These are phyloP conservation scores for Fusarium piperis DNA, from an alignment of 2,329 filamentous ascomycete genomes.

Conservation along the genomic window DNA sequence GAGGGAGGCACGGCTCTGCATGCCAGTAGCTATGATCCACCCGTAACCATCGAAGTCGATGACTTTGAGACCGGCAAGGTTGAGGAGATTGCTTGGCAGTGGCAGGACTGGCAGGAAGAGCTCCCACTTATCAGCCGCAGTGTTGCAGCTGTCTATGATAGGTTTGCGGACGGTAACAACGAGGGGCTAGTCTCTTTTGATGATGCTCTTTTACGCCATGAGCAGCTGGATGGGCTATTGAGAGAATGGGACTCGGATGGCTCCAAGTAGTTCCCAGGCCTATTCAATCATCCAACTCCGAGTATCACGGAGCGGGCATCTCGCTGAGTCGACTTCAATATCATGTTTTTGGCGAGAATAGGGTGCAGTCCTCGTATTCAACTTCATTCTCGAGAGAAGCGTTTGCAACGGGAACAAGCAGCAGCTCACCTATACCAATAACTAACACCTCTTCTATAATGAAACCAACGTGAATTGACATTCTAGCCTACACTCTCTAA, in stretches of 20 bases:
- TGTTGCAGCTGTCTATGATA: slow-evolving; percentile 67
- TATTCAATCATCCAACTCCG: too few relatives aligned
- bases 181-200: slow-evolving; percentile 49
- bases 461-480: too few relatives aligned
- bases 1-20: slow-evolving; percentile 42
- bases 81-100: slow-evolving; percentile 55
- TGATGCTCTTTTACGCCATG: slow-evolving; percentile 57
- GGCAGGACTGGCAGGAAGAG: slow-evolving; percentile 57
- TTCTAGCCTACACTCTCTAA: too few relatives aligned
- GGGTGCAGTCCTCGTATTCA: too few relatives aligned
- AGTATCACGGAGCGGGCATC: too few relatives aligned
- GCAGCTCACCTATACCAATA: too few relatives aligned
- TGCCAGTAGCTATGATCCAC: slow-evolving; percentile 48
- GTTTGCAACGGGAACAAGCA: too few relatives aligned
- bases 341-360: too few relatives aligned
- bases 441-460: too few relatives aligned
- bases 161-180: slow-evolving; percentile 52
- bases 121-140: slow-evolving; percentile 56
- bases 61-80: slow-evolving; percentile 58
- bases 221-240: slow-evolving; percentile 53
- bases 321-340: too few relatives aligned
- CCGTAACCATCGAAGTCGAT: slow-evolving; percentile 60
- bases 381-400: too few relatives aligned
- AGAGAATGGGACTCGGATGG: slow-evolving; percentile 21
- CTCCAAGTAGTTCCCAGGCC: neutral